Base-by-base conservation (phyloP, 192 early-diverging fungal species). In the Entomortierella lignicola region DNA sequence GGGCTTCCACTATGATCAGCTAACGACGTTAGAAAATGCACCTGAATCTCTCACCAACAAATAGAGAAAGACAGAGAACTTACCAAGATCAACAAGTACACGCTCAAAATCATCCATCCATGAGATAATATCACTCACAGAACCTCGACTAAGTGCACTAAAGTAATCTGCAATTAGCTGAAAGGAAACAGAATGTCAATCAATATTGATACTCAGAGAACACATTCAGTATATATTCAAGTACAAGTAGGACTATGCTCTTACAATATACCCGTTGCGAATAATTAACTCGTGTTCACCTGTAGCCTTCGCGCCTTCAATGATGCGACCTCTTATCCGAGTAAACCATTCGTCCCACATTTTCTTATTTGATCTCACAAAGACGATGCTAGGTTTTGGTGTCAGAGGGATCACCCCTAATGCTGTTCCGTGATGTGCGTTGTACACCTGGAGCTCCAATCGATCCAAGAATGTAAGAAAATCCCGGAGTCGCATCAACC, bases 291-390 rank as follows among this genome's bases (percentile, higher is more conserved):
- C 71, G 57, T 81, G 47, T 60, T 84, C 80, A 12, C 85, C 82
- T 17, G 85, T 50, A n/a, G 83, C 55, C 50, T 67, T 87, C 7
- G 83, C 84, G 41, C 84, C 89, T 29, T 68, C 65, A 26, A 94
- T 69, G 25, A 93, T 52, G 25, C 70, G 66, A 21, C 80, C 64
- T 50, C 94, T 71, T 10, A 94, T 84, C 5, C 92, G 77, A 4
- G 73, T 42, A 43, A 95, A 95, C 89, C 93, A 96, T 34, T 96
- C 94, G 27, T 93, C 86, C 63, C 92, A 94, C 15, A 90, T 85
- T 42, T 85, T 85, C 15, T 85, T 83, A 71, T 96, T 96, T 8
- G 90, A 83, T 55, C 85, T 62, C 43, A 95, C 94, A 71, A 96
- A 96, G 0, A 86, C 27, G 32, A 91, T 86, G 31, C 87, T 90